These are phyloP conservation scores for Tetracladium maxilliforme DNA, from an alignment of 2,329 filamentous ascomycete species.

Conservation along the genomic window DNA sequence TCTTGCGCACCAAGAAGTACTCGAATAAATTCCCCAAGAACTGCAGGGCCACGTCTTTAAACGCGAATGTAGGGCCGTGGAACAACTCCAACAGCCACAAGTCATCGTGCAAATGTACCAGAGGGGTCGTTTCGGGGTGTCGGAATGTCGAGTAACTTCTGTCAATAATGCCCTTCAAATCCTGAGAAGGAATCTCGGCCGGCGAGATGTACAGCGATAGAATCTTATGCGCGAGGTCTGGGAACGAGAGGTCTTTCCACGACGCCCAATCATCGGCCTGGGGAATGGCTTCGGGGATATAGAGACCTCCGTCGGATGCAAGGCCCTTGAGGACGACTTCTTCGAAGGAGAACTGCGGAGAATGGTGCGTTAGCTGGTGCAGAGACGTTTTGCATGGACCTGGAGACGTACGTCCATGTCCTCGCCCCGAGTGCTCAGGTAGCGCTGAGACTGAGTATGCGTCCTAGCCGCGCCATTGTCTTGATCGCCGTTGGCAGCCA, in stretches of 20 bases:
- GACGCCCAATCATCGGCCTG: constrained; percentile 46
- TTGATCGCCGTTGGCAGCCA: too few relatives aligned
- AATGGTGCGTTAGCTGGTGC: constrained; percentile 8
- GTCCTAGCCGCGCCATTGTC: too few relatives aligned
- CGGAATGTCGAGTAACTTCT: constrained; percentile 86
- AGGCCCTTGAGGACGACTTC: constrained; percentile 82
- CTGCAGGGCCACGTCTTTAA: constrained; percentile 90
- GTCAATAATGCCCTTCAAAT: constrained; percentile 71
- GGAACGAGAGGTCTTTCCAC: constrained; percentile 68
- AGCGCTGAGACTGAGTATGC: constrained; percentile 38
- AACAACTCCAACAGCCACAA: constrained; percentile 87
- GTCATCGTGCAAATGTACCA: constrained; percentile 64
- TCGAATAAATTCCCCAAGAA: constrained; percentile 95
- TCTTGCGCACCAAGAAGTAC: constrained; percentile 66
- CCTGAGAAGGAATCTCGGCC: constrained; percentile 64
- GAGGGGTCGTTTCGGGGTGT: constrained; percentile 59
- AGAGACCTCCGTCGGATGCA: constrained; percentile 74
- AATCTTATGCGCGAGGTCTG: constrained; percentile 72
- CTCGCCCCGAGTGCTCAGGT: constrained; percentile 48
- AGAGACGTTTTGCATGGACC: constrained; percentile 1
- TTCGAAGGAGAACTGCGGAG: constrained; percentile 66
- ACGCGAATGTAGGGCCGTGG: constrained; percentile 88
- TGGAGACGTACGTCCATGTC: constrained; percentile 17
- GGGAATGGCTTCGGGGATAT: constrained; percentile 75
- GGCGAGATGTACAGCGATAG: constrained; percentile 78